Evolutionary conservation across 495 filamentous ascomycete genomes (phyloP), one percentile per base, ranked within the genome.

Genomic region (Neurospora tetraspora): DNA sequence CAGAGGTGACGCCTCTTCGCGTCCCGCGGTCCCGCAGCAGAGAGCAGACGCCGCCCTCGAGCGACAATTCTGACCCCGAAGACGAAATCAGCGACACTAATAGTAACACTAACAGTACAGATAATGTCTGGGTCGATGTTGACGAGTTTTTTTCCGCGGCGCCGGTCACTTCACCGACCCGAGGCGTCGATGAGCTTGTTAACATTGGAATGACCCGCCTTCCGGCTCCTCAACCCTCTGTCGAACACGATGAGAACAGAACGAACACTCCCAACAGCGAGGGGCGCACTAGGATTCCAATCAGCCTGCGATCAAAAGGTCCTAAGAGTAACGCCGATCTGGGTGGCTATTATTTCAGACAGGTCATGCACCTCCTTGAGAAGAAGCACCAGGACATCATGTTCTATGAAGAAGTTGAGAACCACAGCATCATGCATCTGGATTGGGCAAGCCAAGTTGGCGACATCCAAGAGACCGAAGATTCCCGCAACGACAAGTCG

Each of bases 351-450:
- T 69, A 76, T 40, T 69, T 71, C 39, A 23, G 39, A 7, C 68
- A 72, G 39, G 20, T 76, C 18, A 69, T 72, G 70, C 69, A 40
- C 23, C 38, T 71, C 1, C 47, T 77, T 40, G 42, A 68, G 69
- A 68, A 39, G 34, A 77, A 77, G 72, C 69, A 43, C 43, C 40
- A 74, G 70, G 74, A 71, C 14, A 68, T 75, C 70, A 68, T 71
- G 70, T 72, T 53, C 45, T 75, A 72, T 69, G 68, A 73, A 40
- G 72, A 72, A 53, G 71, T 61, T 68, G 69, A 72, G 40, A 75
- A 75, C 59, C 68, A 34, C 38, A 69, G 39, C 20, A 71, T 77
- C 71, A 47, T 74, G 39, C 74, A 77, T 47, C 61, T 77, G 27
- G 76, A 77, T 71, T 77, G 76, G 74, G 53, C 53, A 61, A 61